Base-by-base conservation (phyloP, 768 basidiomycete genomes). In the Rhodotorula diobovata region DNA sequence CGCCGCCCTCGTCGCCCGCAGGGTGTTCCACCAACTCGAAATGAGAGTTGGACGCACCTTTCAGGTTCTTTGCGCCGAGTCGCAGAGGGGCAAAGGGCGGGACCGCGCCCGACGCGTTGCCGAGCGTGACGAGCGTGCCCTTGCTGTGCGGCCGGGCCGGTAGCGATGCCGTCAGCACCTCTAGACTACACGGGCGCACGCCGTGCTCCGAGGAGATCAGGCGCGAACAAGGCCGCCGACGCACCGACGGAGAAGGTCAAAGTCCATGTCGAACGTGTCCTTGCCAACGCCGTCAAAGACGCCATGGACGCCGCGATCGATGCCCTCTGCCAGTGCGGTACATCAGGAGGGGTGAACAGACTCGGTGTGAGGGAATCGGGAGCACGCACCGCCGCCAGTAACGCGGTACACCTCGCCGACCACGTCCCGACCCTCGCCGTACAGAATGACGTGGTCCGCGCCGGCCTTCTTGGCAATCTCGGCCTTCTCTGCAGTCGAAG, bases 241-340 rank as follows among this genome's bases (percentile, higher is more conserved):
- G 39, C 28, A 51, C 70, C 72, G 58, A 67, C 69, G 58, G 16
- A 67, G 48, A 20, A 66, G 34, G n/a, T 71, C 70, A 53, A 73
- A 74, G 66, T 77, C 71, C 28, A 67, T 39, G 3, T 83, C 89
- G 68, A 81, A 94, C 86, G 93, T 97, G 79, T 92, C 90, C 82
- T 90, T 94, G 3, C 95, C 95, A n/a, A 99, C 92, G 39, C 95
- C 95, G 77, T 99, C 95, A 77, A 89, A 95, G 34, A 92, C 85
- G 25, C 87, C 94, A 72, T 95, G 86, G 10, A 93, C 80, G 37
- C 81, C 81, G 30, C 70, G 69, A 28, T 80, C 72, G 21, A 80
- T 80, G 4, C 76, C 79, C 16, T 80, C 79, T 59, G n/a, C 28
- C 4, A 11, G 48, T 25, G 43, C 79, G 60, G 8, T 63, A 74